Percentiles rank a stretch among this genome's conserved stretches.
Evolutionary conservation across 306 rosid species (phyloP).

Genomic region (Cucumis hystrix): DNA sequence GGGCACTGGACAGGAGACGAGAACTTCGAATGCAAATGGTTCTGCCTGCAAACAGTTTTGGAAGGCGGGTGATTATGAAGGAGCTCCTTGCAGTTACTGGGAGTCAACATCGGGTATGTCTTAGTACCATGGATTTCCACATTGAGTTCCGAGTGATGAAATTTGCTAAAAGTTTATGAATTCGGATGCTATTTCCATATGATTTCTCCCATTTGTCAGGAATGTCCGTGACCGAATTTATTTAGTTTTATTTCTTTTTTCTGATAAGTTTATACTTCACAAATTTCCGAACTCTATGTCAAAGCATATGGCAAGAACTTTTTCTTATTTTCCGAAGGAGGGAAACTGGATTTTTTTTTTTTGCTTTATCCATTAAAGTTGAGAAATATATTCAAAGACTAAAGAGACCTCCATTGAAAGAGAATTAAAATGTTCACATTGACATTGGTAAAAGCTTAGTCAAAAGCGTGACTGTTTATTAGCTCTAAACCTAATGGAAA

Average conservation of each 20-base stretch:
- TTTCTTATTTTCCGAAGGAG: background rate
- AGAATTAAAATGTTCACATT: too few relatives aligned
- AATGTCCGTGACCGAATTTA: background rate
- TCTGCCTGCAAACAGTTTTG: slow-evolving; percentile 57
- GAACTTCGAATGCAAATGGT: background rate
- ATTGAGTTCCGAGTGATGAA: background rate
- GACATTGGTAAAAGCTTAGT: too few relatives aligned
- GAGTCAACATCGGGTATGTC: slow-evolving; percentile 38
- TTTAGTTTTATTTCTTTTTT: background rate
- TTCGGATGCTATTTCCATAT: background rate
- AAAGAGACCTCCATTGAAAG: too few relatives aligned
- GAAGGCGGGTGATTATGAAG: slow-evolving; percentile 93
- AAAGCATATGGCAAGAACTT: background rate
- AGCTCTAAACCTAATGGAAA: too few relatives aligned
- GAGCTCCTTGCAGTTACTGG: slow-evolving; percentile 23
- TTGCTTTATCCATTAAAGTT: background rate
- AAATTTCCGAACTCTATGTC: background rate
- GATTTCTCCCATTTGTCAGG: background rate
- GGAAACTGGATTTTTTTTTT: background rate
- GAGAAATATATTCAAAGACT: background rate
- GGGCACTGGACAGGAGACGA: background rate
- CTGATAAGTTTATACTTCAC: background rate
- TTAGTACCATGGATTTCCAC: background rate
- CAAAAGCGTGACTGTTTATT: too few relatives aligned
- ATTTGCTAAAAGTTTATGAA: background rate